phyloP scores from a whole-genome alignment of 345 rosid species.

The Hypericum perforatum region DNA sequence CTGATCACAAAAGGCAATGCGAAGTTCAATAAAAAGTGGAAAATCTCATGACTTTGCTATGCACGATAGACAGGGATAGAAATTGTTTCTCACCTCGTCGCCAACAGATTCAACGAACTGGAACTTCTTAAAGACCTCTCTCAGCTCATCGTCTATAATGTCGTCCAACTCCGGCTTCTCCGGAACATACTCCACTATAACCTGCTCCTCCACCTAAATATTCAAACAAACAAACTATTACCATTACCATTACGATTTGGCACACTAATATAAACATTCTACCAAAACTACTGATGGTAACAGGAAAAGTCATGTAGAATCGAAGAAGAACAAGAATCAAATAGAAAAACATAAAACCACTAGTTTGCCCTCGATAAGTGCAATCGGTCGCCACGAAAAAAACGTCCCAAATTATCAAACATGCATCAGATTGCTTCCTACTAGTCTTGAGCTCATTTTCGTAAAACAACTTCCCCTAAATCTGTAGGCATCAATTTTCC shows the following conservation, averaged over 20 bases:
- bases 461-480: too few species aligned
- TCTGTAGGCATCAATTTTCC: too few species aligned
- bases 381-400: too few species aligned
- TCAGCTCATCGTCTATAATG: slow-evolving; percentile 71
- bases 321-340: too few species aligned
- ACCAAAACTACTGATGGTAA: not conserved
- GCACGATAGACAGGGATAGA: not conserved
- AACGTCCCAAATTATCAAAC: too few species aligned
- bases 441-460: too few species aligned
- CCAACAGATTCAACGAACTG: slow-evolving; percentile 43
- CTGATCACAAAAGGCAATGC: slow-evolving; percentile 17
- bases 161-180: slow-evolving; percentile 80
- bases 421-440: too few species aligned
- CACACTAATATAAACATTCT: not conserved
- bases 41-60: not conserved
- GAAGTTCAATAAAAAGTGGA: not conserved
- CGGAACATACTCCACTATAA: slow-evolving; percentile 78
- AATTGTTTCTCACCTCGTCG: slow-evolving; percentile 46
- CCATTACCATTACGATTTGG: not conserved
- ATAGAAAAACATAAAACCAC: too few species aligned
- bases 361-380: too few species aligned
- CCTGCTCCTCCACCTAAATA: slow-evolving; percentile 50
- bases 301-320: too few species aligned
- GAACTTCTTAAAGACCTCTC: slow-evolving; percentile 73
- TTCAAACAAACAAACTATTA: not conserved